Evolutionary conservation across 257 asterid species (phyloP).

Genomic region (Solanum pennellii): DNA sequence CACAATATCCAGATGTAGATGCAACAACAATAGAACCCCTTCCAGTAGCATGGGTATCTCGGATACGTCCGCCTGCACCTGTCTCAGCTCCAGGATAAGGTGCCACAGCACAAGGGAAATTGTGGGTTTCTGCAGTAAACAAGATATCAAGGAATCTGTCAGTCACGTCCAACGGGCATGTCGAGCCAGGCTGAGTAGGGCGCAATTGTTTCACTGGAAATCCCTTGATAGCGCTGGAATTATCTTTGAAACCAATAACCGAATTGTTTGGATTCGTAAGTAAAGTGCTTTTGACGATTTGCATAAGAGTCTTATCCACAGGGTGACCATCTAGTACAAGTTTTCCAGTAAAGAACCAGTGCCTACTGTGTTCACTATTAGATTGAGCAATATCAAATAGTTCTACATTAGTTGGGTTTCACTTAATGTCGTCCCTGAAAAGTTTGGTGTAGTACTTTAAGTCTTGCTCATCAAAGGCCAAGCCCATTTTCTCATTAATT

Average conservation of each 20-base stretch:
- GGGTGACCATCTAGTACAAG: slow-evolving; percentile 70
- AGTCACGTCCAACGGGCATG: slow-evolving; percentile 48
- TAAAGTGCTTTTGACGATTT: slow-evolving; percentile 77
- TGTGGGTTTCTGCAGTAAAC: slow-evolving; percentile 94
- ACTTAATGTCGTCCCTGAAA: slow-evolving; percentile 68
- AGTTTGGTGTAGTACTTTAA: slow-evolving; percentile 76
- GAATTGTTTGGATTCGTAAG: slow-evolving; percentile 76
- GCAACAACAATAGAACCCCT: slow-evolving; percentile 87
- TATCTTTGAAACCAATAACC: slow-evolving; percentile 93
- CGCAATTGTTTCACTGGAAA: slow-evolving; percentile 58
- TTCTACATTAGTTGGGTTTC: slow-evolving; percentile 80
- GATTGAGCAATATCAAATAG: slow-evolving; percentile 95
- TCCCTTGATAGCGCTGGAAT: slow-evolving; percentile 88
- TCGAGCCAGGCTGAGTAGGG: slow-evolving; percentile 59
- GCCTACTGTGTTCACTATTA: slow-evolving; percentile 94
- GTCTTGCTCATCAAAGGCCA: slow-evolving; percentile 94
- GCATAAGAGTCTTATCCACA: slow-evolving; percentile 67
- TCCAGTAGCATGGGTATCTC: slow-evolving; percentile 97
- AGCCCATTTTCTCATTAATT: slow-evolving; percentile 73
- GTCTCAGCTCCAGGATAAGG: slow-evolving; percentile 99
- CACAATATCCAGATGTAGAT: slow-evolving; percentile 89
- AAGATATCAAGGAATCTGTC: slow-evolving; percentile 54
- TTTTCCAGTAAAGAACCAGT: slow-evolving; percentile 91
- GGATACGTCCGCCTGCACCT: slow-evolving; percentile 92
- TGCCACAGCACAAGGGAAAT: slow-evolving; percentile 96